Conservation (phyloP, 1,139 yeast species). For the Suhomyces maxii region DNA sequence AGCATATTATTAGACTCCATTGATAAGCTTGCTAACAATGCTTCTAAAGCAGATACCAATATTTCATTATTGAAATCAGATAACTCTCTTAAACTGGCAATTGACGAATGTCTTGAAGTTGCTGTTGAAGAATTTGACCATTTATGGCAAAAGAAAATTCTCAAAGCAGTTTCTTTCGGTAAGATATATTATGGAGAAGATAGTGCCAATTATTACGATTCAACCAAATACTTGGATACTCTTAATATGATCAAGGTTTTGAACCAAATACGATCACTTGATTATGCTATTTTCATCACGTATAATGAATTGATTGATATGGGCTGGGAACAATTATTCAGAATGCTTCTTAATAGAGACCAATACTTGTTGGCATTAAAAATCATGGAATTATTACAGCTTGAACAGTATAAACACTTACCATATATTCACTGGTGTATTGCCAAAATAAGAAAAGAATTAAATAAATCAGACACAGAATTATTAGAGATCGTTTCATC, state of each 20-base stretch:
- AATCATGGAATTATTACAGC: constrained; percentile 52
- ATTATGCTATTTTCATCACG: constrained; percentile 71
- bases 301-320: constrained; percentile 49
- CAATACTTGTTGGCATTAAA: constrained; percentile 65
- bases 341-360: constrained; percentile 59
- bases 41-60: constrained; percentile 85
- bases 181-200: constrained; percentile 54
- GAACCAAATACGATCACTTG: constrained; percentile 63
- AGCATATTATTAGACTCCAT: constrained; percentile 82
- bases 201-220: constrained; percentile 43
- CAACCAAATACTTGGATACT: constrained; percentile 61
- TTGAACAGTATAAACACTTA: constrained; percentile 48
- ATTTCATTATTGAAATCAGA: constrained; percentile 57
- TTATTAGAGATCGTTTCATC: constrained; percentile 51
- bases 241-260: constrained; percentile 64
- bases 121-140: constrained; percentile 77
- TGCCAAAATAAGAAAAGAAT: constrained; percentile 58
- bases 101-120: constrained; percentile 69
- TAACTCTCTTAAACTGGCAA: constrained; percentile 57
- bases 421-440: constrained; percentile 85
- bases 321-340: constrained; percentile 56
- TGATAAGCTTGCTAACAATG: constrained; percentile 64
- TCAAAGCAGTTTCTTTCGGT: constrained; percentile 86
- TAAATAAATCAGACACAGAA: constrained; percentile 57
- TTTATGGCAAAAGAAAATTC: constrained; percentile 73